Conservation (phyloP, 495 filamentous ascomycete genomes). For the Jackrogersella minutella region DNA sequence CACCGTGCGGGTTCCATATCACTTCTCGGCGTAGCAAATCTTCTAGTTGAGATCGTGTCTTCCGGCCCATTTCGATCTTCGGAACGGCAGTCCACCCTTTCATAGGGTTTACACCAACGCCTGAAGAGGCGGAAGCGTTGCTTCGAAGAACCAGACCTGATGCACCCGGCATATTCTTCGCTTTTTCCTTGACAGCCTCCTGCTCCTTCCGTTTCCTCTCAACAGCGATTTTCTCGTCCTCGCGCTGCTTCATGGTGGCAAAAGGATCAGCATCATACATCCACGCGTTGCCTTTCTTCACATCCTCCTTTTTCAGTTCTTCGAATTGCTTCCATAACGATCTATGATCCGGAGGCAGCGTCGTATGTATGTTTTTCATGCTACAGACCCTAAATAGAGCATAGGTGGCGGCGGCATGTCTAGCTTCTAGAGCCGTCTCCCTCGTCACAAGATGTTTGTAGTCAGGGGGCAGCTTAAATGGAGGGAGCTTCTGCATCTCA, state of each 20-base stretch:
- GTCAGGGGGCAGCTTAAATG: slow-evolving; percentile 79
- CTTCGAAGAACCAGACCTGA: slow-evolving; percentile 51
- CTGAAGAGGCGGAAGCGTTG: slow-evolving; percentile 37
- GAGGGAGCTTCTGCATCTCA: slow-evolving; percentile 74
- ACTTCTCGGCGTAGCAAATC: slow-evolving; percentile 75
- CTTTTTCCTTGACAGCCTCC: slow-evolving; percentile 68
- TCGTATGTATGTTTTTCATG: slow-evolving; percentile 93
- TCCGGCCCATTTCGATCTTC: slow-evolving; percentile 89
- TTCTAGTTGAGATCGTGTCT: slow-evolving; percentile 79
- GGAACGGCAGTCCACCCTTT: slow-evolving; percentile 86
- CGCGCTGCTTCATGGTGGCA: slow-evolving; percentile 75
- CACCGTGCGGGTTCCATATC: slow-evolving; percentile 83
- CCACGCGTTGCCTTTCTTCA: slow-evolving; percentile 80
- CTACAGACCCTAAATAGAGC: slow-evolving; percentile 89
- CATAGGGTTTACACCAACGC: slow-evolving; percentile 48
- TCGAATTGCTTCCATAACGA: slow-evolving; percentile 90
- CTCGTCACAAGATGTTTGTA: slow-evolving; percentile 73
- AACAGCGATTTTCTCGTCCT: slow-evolving; percentile 72
- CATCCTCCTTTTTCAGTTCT: slow-evolving; percentile 77
- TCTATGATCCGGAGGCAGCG: slow-evolving; percentile 87
- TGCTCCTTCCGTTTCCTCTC: slow-evolving; percentile 75
- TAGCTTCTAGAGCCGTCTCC: slow-evolving; percentile 83
- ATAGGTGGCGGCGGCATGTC: slow-evolving; percentile 91
- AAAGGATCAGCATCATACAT: slow-evolving; percentile 98
- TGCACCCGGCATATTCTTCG: slow-evolving; percentile 60